Evolutionary conservation across 768 basidiomycete species (phyloP).

Genomic region (Leccinum barrowsii): DNA sequence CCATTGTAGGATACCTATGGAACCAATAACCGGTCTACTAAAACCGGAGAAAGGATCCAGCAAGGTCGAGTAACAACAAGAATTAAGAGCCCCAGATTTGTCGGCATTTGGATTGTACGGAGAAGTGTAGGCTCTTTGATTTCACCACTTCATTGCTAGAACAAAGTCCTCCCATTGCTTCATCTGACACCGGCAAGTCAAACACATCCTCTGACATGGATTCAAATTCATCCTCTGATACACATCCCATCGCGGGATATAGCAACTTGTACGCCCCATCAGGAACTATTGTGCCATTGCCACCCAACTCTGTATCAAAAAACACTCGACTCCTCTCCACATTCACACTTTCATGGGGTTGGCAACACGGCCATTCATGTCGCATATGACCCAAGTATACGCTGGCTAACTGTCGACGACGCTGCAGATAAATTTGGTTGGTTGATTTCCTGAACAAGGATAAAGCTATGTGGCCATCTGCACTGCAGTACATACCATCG

Average conservation of each 20-base stretch:
- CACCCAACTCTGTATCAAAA: background rate
- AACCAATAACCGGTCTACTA: too few relatives aligned
- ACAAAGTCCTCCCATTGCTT: background rate
- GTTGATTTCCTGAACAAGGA: background rate
- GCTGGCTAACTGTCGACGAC: background rate
- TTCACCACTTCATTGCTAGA: background rate
- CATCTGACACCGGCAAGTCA: background rate
- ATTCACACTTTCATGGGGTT: background rate
- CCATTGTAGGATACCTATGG: too few relatives aligned
- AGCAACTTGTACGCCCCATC: background rate
- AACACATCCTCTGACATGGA: background rate
- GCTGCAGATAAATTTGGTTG: background rate
- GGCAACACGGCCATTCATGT: background rate
- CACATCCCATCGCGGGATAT: rapidly evolving
- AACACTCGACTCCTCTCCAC: background rate
- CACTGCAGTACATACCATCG: background rate
- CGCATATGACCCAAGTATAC: background rate
- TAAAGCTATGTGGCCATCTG: background rate
- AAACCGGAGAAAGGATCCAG: background rate
- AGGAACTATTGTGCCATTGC: background rate
- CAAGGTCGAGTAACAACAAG: background rate
- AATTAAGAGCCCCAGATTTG: background rate
- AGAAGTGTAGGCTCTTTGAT: background rate
- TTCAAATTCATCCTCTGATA: too few relatives aligned
- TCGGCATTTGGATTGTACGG: background rate